Percentiles rank a stretch among this genome's conserved stretches.
Evolutionary conservation across 768 basidiomycete genomes (phyloP).

Genomic region (Terana coerulea): DNA sequence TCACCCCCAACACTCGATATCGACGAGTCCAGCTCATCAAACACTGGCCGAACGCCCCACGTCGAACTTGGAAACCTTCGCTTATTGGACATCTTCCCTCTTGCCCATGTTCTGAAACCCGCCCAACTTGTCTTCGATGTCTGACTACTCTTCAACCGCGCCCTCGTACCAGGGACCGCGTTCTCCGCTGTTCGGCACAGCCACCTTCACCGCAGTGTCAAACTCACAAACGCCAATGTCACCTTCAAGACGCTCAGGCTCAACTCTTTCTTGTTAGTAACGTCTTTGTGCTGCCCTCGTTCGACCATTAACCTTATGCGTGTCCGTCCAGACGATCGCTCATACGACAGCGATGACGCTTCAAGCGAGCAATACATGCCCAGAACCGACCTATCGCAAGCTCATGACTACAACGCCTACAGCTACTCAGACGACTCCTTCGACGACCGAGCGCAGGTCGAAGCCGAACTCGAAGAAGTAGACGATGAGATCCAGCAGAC

Average conservation of each 20-base stretch:
- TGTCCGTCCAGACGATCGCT: slow-evolving; percentile 38
- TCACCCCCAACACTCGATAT: not conserved
- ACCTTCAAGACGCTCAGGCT: slow-evolving; percentile 57
- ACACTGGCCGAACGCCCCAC: not conserved
- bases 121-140: slow-evolving; percentile 27
- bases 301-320: not conserved
- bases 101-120: not conserved
- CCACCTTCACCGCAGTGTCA: slow-evolving; percentile 50
- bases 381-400: slow-evolving; percentile 52
- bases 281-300: not conserved
- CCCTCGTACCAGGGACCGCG: slow-evolving; percentile 35
- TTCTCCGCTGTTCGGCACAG: slow-evolving; percentile 62
- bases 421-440: slow-evolving; percentile 56
- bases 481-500: slow-evolving; percentile 65
- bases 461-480: slow-evolving; percentile 60
- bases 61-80: slow-evolving; percentile 2
- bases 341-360: slow-evolving; percentile 41
- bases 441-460: slow-evolving; percentile 52
- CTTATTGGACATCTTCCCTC: not conserved
- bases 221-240: slow-evolving; percentile 53
- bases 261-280: slow-evolving; percentile 37
- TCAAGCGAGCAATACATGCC: slow-evolving; percentile 47
- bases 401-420: slow-evolving; percentile 50
- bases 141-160: slow-evolving; percentile 31
- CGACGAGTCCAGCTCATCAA: not conserved